Evolutionary conservation across 768 basidiomycete species (phyloP).

Genomic region (Leccinum truebloodii): DNA sequence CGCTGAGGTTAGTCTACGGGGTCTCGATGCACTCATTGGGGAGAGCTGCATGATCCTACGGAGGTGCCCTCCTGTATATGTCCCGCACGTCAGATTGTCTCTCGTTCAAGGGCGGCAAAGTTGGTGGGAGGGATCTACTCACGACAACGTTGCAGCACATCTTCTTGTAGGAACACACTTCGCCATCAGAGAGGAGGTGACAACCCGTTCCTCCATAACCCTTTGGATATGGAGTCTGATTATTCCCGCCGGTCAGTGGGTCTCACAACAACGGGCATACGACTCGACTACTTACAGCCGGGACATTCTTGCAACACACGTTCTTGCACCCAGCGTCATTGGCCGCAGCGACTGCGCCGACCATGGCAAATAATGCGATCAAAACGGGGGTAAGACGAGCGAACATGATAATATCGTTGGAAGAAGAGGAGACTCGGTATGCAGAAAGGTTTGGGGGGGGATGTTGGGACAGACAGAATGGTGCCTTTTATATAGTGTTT

Average conservation of each 20-base stretch:
- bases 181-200: not conserved
- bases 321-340: too few relatives aligned
- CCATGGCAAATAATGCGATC: not conserved
- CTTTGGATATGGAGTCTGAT: not conserved
- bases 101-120: too few relatives aligned
- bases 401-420: conserved; percentile 3
- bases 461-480: not conserved
- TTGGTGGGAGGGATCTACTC: not conserved
- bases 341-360: not conserved
- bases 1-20: not conserved
- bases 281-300: not conserved
- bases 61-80: too few relatives aligned
- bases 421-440: not conserved
- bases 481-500: not conserved
- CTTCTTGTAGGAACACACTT: not conserved
- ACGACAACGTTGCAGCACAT: conserved; percentile 6
- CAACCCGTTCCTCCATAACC: conserved; percentile 1
- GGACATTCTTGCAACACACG: conserved; percentile 1
- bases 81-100: not conserved
- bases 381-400: conserved; percentile 2
- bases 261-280: too few relatives aligned
- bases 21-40: not conserved
- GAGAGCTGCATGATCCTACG: not conserved
- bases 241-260: not conserved
- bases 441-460: not conserved